Conservation (phyloP, 2,329 filamentous ascomycete species). For the Trichoderma koningiopsis region DNA sequence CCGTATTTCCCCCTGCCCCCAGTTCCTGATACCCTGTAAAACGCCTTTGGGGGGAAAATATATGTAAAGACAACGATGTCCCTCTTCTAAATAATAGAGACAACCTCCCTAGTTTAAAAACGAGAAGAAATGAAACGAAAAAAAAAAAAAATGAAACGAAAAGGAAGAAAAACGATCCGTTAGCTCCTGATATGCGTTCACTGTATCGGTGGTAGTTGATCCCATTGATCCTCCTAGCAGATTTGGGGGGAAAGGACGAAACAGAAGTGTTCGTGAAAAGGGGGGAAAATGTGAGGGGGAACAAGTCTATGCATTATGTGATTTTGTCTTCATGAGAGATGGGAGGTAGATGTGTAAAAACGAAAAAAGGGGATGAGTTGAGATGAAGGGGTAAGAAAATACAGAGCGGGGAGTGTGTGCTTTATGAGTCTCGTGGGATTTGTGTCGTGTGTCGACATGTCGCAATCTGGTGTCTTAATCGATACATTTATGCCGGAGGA, state of each 20-base stretch:
- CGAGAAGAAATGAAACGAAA: neutral
- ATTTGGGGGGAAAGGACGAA: neutral
- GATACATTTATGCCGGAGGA: neutral
- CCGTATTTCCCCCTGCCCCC: conserved; percentile 18
- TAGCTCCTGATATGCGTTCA: conserved; percentile 5
- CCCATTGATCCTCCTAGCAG: neutral
- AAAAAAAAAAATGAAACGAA: neutral
- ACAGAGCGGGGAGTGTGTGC: conserved; percentile 5
- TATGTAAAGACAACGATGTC: neutral
- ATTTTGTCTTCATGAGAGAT: conserved; percentile 4
- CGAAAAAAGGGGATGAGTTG: neutral
- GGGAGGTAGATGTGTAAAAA: neutral
- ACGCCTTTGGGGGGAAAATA: conserved; percentile 14
- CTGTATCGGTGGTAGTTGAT: neutral
- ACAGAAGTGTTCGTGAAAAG: conserved; percentile 5
- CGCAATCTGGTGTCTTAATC: neutral
- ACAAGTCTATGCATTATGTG: conserved; percentile 21
- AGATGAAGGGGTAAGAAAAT: neutral
- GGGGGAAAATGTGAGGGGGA: neutral
- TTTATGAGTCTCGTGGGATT: neutral
- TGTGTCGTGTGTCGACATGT: neutral
- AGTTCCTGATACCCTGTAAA: conserved; percentile 18
- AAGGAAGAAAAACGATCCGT: neutral
- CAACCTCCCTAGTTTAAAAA: neutral
- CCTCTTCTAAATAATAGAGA: neutral